Conservation (phyloP, 257 asterid genomes). For the Solanum ahanhuiri region DNA sequence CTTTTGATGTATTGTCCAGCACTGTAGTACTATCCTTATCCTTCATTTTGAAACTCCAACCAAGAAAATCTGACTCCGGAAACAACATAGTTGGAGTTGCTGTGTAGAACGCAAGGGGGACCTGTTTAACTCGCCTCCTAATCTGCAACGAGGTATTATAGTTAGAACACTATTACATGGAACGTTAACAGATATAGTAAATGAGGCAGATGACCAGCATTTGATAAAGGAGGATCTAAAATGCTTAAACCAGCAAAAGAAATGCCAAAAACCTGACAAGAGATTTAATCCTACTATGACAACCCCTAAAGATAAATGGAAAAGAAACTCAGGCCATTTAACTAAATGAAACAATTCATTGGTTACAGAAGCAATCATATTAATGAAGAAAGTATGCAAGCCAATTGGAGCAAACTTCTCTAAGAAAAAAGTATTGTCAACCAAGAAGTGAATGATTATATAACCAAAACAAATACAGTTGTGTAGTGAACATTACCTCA, state of each 20-base stretch:
- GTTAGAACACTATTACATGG: not conserved
- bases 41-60: conserved; percentile 61
- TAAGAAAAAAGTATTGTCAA: not conserved
- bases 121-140: conserved; percentile 83
- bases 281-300: not conserved
- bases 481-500: conserved; percentile 43
- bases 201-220: not conserved
- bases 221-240: not conserved
- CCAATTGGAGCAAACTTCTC: not conserved
- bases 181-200: not conserved
- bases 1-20: conserved; percentile 1
- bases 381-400: not conserved
- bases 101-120: conserved; percentile 80
- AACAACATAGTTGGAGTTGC: conserved; percentile 57
- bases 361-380: not conserved
- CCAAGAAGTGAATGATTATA: not conserved
- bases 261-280: not conserved
- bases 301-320: not conserved
- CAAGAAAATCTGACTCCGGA: conserved; percentile 64
- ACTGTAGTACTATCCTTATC: conserved; percentile 6
- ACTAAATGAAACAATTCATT: not conserved
- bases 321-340: not conserved
- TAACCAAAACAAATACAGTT: not conserved
- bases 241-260: not conserved
- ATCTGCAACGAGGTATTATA: conserved; percentile 37